phyloP scores from a whole-genome alignment of 2,329 filamentous ascomycete genomes.

The Aspergillus neoniger region DNA sequence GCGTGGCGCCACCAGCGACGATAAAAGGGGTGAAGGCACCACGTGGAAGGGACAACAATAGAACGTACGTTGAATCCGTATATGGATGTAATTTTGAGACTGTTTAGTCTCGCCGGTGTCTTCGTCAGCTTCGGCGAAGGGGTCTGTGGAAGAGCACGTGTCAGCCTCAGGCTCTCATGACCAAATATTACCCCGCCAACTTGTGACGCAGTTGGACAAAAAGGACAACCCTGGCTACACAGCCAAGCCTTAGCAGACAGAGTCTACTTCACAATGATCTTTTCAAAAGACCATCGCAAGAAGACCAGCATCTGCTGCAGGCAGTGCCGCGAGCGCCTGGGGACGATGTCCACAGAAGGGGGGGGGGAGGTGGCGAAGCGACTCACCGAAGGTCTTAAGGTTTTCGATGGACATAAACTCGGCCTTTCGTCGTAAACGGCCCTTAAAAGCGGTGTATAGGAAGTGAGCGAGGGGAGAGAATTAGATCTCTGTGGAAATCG shows the following conservation, averaged over 20 bases:
- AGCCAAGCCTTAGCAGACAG: neutral
- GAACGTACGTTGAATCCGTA: constrained; percentile 94
- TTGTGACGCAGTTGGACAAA: constrained; percentile 16
- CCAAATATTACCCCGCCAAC: constrained; percentile 41
- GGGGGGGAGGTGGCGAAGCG: constrained; percentile 33
- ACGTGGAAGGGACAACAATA: neutral
- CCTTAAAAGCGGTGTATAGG: constrained; percentile 43
- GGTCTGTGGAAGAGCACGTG: constrained; percentile 64
- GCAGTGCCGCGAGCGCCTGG: neutral
- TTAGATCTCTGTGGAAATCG: constrained; percentile 32
- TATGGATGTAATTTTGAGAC: constrained; percentile 98
- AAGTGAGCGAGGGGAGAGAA: constrained; percentile 33
- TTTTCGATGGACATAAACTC: constrained; percentile 99
- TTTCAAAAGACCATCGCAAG: neutral
- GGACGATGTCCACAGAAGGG: constrained; percentile 11
- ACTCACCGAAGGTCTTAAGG: constrained; percentile 91
- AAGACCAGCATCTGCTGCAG: neutral
- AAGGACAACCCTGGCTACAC: constrained; percentile 1
- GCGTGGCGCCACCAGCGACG: constrained; percentile 6
- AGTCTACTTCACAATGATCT: neutral
- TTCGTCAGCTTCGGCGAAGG: constrained; percentile 99
- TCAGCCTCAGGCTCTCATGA: constrained; percentile 34
- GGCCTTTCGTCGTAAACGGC: constrained; percentile 62
- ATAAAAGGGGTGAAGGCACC: constrained; percentile 3
- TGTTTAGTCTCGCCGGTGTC: constrained; percentile 94